phyloP scores from a whole-genome alignment of 192 early-diverging fungal genomes.

The Gamsiella multidivaricata region DNA sequence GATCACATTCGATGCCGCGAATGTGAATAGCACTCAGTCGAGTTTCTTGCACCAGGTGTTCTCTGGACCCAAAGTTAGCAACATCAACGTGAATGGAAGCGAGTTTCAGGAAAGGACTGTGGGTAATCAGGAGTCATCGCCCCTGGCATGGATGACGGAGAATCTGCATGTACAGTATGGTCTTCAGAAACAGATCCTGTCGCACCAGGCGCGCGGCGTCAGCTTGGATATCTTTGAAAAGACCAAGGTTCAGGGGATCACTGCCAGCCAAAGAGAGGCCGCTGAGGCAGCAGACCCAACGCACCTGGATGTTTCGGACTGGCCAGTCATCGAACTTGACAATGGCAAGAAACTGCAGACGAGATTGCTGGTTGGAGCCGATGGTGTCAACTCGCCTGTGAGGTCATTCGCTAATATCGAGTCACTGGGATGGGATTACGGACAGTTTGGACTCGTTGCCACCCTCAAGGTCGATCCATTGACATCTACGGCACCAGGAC shows the following conservation, averaged over 20 bases:
- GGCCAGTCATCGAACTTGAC: conserved; percentile 80
- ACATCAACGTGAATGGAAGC: conserved; percentile 9
- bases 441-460: conserved; percentile 87
- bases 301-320: conserved; percentile 60
- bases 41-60: conserved; percentile 46
- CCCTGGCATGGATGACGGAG: conserved; percentile 89
- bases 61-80: conserved; percentile 1
- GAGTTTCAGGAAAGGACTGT: conserved; percentile 20
- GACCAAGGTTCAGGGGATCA: conserved; percentile 72
- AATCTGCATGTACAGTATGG: conserved; percentile 84
- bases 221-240: conserved; percentile 75
- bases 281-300: conserved; percentile 1
- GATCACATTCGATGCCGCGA: conserved; percentile 71
- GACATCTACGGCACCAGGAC: conserved; percentile 59
- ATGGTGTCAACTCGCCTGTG: conserved; percentile 89
- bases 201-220: conserved; percentile 39
- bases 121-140: conserved; percentile 21
- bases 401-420: conserved; percentile 85
- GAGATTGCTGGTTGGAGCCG: conserved; percentile 89
- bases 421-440: conserved; percentile 88
- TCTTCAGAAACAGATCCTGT: conserved; percentile 64
- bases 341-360: conserved; percentile 71
- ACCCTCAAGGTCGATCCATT: conserved; percentile 78
- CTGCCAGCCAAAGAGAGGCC: conserved; percentile 12
- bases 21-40: conserved; percentile 23